Base-by-base conservation (phyloP, 352 stramenopile species). In the Elongisporangium undulatum region DNA sequence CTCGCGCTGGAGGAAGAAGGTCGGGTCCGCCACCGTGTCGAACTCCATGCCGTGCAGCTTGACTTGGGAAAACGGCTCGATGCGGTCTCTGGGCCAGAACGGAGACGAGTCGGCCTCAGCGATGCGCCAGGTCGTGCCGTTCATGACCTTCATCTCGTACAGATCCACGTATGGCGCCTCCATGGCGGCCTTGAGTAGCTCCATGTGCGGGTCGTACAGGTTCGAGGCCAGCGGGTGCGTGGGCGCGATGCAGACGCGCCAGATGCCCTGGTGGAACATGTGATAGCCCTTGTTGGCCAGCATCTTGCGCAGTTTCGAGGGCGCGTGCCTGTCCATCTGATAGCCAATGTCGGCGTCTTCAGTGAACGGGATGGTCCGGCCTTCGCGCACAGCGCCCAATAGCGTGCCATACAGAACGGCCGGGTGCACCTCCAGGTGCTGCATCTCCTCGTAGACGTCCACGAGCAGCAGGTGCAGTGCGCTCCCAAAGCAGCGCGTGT, bases 211-310 rank as follows among this genome's bases (percentile, higher is more conserved):
- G 19, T 67, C 63, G 60, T 74, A 81, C 45, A 81, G 39, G n/a
- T 49, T 61, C 10, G 29, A 22, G 41, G 74, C 74, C 41, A 84
- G 54, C 24, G 74, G 72, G 45, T 84, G 71, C 3, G 62, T 79
- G 3, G 71, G 74, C 12, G 71, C 66, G 16, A 84, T 61, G 56
- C 74, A 84, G 48, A 84, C 67, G 13, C 74, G 59, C 74, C 71
- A 80, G 10, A 83, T 64, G 16, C 51, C 45, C 22, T 66, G 56
- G 52, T 71, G 58, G 55, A 81, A 84, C 39, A 84, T 57, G 62
- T 84, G 74, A 51, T 74, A 79, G 7, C 67, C 71, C 48, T 60
- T 72, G 13, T n/a, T 39, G 55, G 61, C 61, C 23, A 83, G 61
- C 24, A 61, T 21, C 49, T 58, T 21, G 38, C 68, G 65, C 22